phyloP scores from a whole-genome alignment of 768 basidiomycete species.

The Kwoniella mangroviensis region DNA sequence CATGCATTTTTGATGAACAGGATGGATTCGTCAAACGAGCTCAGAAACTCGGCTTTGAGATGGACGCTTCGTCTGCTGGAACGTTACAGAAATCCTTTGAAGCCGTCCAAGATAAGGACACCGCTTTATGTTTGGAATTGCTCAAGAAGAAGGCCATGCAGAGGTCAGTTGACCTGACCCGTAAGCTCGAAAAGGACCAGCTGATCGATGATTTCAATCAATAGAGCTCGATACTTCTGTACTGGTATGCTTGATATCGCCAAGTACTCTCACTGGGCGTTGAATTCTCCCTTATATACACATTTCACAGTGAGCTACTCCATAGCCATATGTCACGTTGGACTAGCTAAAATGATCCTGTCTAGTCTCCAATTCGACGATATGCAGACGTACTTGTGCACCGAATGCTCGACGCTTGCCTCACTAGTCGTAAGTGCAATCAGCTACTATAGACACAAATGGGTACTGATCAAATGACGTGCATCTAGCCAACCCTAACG shows the following conservation, averaged over 20 bases:
- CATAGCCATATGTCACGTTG: conserved; percentile 58
- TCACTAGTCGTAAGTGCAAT: conserved; percentile 57
- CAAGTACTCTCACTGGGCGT: conserved; percentile 91
- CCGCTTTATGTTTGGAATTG: conserved; percentile 77
- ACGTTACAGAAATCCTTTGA: conserved; percentile 83
- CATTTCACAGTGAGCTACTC: conserved; percentile 55
- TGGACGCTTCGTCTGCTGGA: conserved; percentile 79
- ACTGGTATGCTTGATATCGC: conserved; percentile 99
- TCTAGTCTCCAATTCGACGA: conserved; percentile 67
- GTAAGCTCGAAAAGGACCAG: not conserved
- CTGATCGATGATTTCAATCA: not conserved
- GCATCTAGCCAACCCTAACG: conserved; percentile 60
- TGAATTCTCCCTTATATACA: conserved; percentile 88
- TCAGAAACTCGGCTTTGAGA: conserved; percentile 75
- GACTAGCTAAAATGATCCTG: conserved; percentile 61
- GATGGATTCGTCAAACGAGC: conserved; percentile 80
- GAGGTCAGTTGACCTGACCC: conserved; percentile 47
- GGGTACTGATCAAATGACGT: not conserved
- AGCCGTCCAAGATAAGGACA: conserved; percentile 72
- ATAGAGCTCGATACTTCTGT: conserved; percentile 93
- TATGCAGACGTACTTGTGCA: conserved; percentile 89
- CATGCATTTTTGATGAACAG: conserved; percentile 57
- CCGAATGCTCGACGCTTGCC: conserved; percentile 88
- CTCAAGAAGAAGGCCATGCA: conserved; percentile 90
- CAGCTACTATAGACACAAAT: no score